Conservation (phyloP, 2,329 filamentous ascomycete species). For the Geosmithia putterillii region DNA sequence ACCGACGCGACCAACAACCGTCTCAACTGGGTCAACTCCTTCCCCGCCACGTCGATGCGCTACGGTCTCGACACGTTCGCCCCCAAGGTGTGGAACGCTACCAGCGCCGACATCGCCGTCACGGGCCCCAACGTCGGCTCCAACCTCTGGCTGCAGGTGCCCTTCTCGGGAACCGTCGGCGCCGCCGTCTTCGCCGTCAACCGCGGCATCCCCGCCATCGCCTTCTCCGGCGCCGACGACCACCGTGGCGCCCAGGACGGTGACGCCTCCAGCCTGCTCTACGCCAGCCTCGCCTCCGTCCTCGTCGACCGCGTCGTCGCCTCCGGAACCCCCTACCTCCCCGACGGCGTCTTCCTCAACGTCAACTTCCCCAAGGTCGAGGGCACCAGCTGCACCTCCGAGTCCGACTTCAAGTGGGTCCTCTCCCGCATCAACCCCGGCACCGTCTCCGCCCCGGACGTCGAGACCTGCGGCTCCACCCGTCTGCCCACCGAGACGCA, state of each 20-base stretch:
- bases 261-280: constrained; percentile 41
- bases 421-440: constrained; percentile 48
- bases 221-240: constrained; percentile 47
- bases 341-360: constrained; percentile 48
- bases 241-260: constrained; percentile 40
- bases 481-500: constrained; percentile 46
- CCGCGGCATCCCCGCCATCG: constrained; percentile 50
- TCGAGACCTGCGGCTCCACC: constrained; percentile 39
- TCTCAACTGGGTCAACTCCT: constrained; percentile 63
- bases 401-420: constrained; percentile 49
- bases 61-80: constrained; percentile 47
- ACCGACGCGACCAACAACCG: constrained; percentile 41
- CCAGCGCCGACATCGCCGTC: constrained; percentile 49
- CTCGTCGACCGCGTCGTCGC: constrained; percentile 42
- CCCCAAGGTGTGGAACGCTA: constrained; percentile 37
- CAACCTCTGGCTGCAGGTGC: constrained; percentile 44
- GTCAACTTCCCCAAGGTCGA: constrained; percentile 53
- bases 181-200: constrained; percentile 46
- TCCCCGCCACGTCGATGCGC: constrained; percentile 50
- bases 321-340: constrained; percentile 50
- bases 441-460: constrained; percentile 39
- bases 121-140: constrained; percentile 47
- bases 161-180: constrained; percentile 56
- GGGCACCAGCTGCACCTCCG: constrained; percentile 31
- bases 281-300: constrained; percentile 48